phyloP scores from a whole-genome alignment of 2,329 filamentous ascomycete species.

The Macroventuria anomochaeta region DNA sequence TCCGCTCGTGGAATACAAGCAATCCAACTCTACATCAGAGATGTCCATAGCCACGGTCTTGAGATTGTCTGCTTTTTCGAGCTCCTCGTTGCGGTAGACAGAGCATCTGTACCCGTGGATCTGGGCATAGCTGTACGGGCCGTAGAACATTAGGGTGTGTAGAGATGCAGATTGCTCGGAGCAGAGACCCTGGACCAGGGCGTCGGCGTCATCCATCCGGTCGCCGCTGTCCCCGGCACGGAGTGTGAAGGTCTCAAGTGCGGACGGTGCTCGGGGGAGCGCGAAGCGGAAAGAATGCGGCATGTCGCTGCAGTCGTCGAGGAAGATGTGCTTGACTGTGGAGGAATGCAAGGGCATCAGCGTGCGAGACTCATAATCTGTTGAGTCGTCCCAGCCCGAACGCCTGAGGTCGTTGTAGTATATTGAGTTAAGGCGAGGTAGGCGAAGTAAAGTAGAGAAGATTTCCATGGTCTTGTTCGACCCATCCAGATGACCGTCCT shows the following conservation, averaged over 20 bases:
- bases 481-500: not conserved
- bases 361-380: not conserved
- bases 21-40: constrained; percentile 5
- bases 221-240: constrained; percentile 2
- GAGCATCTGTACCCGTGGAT: constrained; percentile 9
- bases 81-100: constrained; percentile 12
- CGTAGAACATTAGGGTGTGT: constrained; percentile 20
- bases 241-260: constrained; percentile 13
- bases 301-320: constrained; percentile 15
- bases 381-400: not conserved
- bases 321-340: constrained; percentile 19
- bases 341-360: constrained; percentile 1
- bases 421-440: constrained; percentile 14
- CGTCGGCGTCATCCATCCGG: constrained; percentile 3
- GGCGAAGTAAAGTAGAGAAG: constrained; percentile 8
- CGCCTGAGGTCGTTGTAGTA: constrained; percentile 11
- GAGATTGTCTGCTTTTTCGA: not conserved
- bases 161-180: not conserved
- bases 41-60: constrained; percentile 6
- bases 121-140: not conserved
- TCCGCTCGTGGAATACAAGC: not conserved
- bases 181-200: not conserved
- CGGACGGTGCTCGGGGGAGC: not conserved
- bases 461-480: not conserved
- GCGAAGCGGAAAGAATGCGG: not conserved